Conservation (phyloP, 1,284 basidiomycete genomes). For the Peniophora sp. region DNA sequence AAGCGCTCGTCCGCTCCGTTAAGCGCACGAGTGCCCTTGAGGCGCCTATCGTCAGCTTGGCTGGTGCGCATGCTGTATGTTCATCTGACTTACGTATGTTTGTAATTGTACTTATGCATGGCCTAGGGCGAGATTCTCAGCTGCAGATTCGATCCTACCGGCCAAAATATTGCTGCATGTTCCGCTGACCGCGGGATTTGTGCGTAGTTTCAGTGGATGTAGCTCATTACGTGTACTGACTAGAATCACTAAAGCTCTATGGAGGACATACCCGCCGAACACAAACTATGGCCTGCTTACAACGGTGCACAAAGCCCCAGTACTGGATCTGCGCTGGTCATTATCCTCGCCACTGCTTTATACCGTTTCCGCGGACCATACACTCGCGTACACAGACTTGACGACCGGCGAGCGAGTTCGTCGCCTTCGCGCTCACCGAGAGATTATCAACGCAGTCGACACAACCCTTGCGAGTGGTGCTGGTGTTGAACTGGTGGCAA, state of each 20-base stretch:
- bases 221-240: constrained; percentile 2
- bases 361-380: constrained; percentile 80
- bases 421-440: constrained; percentile 77
- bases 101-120: constrained; percentile 1
- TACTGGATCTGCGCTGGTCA: constrained; percentile 78
- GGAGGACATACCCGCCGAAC: constrained; percentile 76
- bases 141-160: constrained; percentile 75
- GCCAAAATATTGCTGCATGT: constrained; percentile 77
- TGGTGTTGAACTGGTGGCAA: constrained; percentile 76
- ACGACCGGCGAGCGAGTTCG: constrained; percentile 70
- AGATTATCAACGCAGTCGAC: constrained; percentile 85
- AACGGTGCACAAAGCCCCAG: constrained; percentile 71
- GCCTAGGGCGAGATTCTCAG: constrained; percentile 67
- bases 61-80: constrained; percentile 66
- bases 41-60: constrained; percentile 73
- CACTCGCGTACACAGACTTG: constrained; percentile 65
- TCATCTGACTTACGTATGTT: neutral
- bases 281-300: constrained; percentile 74
- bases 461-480: constrained; percentile 73
- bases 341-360: constrained; percentile 64
- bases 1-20: constrained; percentile 69
- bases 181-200: constrained; percentile 76
- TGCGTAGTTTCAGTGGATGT: constrained; percentile 34
- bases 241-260: constrained; percentile 44
- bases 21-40: constrained; percentile 73